These are phyloP conservation scores for Vicia sativa DNA, from an alignment of 306 rosid genomes.

Conservation along the genomic window DNA sequence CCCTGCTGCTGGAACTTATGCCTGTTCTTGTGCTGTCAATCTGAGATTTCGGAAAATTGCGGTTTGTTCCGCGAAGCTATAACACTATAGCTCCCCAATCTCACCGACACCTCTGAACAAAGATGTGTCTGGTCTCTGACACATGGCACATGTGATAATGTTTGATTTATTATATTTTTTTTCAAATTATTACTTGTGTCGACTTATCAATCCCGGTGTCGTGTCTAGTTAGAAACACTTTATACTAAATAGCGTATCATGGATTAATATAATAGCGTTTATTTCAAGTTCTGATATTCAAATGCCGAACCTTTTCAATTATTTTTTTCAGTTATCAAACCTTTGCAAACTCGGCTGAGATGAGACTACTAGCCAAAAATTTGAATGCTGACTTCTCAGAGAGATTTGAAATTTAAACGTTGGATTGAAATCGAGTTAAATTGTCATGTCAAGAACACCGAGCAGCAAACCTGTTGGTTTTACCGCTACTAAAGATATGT, in stretches of 20 bases:
- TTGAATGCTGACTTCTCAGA: no score
- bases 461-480: conserved; percentile 37
- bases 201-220: no score
- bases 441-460: conserved; percentile 40
- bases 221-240: neutral
- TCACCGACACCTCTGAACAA: no score
- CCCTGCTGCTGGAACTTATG: conserved; percentile 5
- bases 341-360: conserved; percentile 23
- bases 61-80: neutral
- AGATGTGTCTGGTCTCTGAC: no score
- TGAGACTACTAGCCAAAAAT: conserved; percentile 15
- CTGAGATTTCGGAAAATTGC: neutral
- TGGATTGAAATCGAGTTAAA: conserved; percentile 32
- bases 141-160: no score
- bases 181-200: no score
- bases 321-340: neutral
- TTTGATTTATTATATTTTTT: no score
- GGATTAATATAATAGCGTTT: neutral
- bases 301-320: no score
- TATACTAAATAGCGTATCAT: neutral
- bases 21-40: neutral
- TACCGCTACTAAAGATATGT: conserved; percentile 68
- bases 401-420: neutral
- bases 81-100: neutral
- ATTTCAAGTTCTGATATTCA: neutral